Base-by-base conservation (phyloP, 2,329 filamentous ascomycete species). In the Aspergillus japonicus region DNA sequence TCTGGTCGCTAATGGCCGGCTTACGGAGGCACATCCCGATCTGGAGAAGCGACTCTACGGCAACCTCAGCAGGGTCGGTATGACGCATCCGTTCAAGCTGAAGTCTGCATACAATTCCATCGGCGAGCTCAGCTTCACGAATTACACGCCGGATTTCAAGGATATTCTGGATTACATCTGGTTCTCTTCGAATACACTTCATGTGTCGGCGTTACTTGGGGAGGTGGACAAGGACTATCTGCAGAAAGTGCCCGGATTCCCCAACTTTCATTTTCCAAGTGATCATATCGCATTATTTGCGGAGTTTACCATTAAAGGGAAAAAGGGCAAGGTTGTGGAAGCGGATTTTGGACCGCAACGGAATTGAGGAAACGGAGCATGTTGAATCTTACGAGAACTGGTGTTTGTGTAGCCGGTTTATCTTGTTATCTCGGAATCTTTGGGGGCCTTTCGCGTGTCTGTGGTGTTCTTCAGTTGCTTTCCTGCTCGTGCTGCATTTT, bases 81-180 rank as follows among this genome's bases (percentile, higher is more conserved):
- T 98, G 77, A 89, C 90, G 63, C 95, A 99, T 75, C 92, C 93
- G 0, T 99, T 98, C 81, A 94, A 89, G 71, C 82, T 99, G 66
- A 92, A 95, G 71, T 96, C 95, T 23, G 88, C 92, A 3, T 99
- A 99, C 75, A 86, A 86, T 39, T 86, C 90, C 64, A 89, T 96
- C 55, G 90, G 92, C 59, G 91, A 96, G 73, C 80, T 98, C 68
- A 87, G 87, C 4, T 99, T 96, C 75, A 99, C 95, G 50, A 99
- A 99, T 77, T 99, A 98, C 77, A 96, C 92, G 14, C 93, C 95
- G 1, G 87, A 87, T n/a, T 99, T 97, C 78, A 86, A 87, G 54
- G 93, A 92, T 63, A 91, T 96, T 59, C 90, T 99, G 66, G 95
- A 99, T 75, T 97, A 98, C 77, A 92, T 99, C 70, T 98, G 93